phyloP scores from a whole-genome alignment of 768 basidiomycete species.

The Filobasidium wieringae region DNA sequence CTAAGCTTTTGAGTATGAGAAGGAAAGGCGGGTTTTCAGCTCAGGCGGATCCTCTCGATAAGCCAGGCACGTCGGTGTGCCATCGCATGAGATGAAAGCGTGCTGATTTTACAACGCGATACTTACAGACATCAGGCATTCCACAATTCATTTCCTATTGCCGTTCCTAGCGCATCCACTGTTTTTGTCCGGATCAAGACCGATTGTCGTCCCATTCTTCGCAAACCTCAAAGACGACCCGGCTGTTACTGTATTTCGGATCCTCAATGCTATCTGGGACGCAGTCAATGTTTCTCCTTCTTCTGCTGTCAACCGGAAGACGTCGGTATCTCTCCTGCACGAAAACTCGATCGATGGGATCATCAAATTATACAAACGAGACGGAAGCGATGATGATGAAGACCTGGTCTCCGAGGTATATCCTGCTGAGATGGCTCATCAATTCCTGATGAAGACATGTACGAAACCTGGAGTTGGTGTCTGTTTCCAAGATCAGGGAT shows the following conservation, averaged over 20 bases:
- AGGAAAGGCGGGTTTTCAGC: conserved; percentile 22
- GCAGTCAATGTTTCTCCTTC: conserved; percentile 21
- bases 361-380: conserved; percentile 60
- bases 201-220: conserved; percentile 27
- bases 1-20: conserved; percentile 33
- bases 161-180: conserved; percentile 25
- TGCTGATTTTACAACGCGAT: not conserved
- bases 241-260: conserved; percentile 27
- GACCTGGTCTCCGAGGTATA: conserved; percentile 46
- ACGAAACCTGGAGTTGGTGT: conserved; percentile 69
- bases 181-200: conserved; percentile 29
- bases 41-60: conserved; percentile 30
- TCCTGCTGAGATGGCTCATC: conserved; percentile 69
- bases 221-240: conserved; percentile 29
- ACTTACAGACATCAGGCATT: conserved; percentile 35
- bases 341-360: conserved; percentile 43
- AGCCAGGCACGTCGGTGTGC: conserved; percentile 27
- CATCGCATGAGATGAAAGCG: not conserved
- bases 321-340: conserved; percentile 26
- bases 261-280: conserved; percentile 27
- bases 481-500: conserved; percentile 79
- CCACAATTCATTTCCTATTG: conserved; percentile 23
- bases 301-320: conserved; percentile 23
- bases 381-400: conserved; percentile 44
- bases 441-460: conserved; percentile 74